phyloP scores from a whole-genome alignment of 805 yeast species.

The Wickerhamomyces hampshirensis region DNA sequence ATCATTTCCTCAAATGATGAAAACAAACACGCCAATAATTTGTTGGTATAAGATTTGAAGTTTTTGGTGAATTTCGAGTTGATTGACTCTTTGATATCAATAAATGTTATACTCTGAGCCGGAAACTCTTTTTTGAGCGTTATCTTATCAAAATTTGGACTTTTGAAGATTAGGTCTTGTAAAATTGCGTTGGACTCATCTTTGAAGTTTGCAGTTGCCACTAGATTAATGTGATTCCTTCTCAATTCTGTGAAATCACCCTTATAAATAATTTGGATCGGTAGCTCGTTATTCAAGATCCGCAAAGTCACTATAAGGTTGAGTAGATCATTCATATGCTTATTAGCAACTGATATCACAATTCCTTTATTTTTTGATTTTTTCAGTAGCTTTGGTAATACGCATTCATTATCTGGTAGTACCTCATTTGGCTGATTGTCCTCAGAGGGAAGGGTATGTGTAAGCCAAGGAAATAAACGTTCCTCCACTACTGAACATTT shows the following conservation, averaged over 20 bases:
- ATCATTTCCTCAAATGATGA: slow-evolving; percentile 46
- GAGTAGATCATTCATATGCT: slow-evolving; percentile 13
- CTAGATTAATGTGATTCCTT: neutral
- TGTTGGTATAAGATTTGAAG: slow-evolving; percentile 34
- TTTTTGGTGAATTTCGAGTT: neutral
- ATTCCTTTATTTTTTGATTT: slow-evolving; percentile 25
- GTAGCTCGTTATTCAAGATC: slow-evolving; percentile 23
- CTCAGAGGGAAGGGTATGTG: neutral
- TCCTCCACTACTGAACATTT: neutral
- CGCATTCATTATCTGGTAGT: neutral
- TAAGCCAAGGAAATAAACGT: slow-evolving; percentile 7
- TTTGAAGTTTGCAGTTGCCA: neutral
- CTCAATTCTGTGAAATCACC: slow-evolving; percentile 16
- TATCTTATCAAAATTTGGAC: neutral
- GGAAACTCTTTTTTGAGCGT: slow-evolving; percentile 8
- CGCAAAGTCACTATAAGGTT: slow-evolving; percentile 23
- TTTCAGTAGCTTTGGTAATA: slow-evolving; percentile 1
- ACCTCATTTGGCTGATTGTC: neutral
- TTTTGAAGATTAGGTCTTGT: too few relatives aligned
- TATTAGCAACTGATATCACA: slow-evolving; percentile 23
- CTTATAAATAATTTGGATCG: slow-evolving; percentile 28
- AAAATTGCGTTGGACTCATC: neutral
- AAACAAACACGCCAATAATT: slow-evolving; percentile 49
- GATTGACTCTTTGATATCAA: slow-evolving; percentile 10
- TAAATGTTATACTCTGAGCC: slow-evolving; percentile 25